Conservation (phyloP, 306 rosid species). For the Carpinus viminea region DNA sequence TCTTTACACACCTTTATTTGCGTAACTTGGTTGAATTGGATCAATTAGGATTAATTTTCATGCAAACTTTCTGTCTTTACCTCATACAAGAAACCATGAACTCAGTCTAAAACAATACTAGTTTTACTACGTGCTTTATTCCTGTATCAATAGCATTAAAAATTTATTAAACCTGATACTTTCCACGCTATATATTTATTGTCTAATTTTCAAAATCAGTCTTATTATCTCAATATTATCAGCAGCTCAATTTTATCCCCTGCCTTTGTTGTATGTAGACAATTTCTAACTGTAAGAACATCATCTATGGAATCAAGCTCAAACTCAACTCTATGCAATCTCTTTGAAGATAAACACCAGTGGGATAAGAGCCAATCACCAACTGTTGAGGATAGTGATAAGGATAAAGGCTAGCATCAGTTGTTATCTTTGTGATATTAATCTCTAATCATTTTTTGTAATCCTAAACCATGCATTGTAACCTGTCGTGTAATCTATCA, state of each 20-base stretch:
- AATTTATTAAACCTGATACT: background rate
- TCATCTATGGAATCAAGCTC: too few species aligned
- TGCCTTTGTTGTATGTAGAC: too few species aligned
- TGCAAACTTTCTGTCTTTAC: background rate
- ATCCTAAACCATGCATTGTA: too few species aligned
- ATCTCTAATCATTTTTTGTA: too few species aligned
- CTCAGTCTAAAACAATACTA: background rate
- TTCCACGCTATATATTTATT: background rate
- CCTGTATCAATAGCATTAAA: background rate
- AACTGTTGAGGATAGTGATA: too few species aligned
- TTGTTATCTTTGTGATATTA: too few species aligned
- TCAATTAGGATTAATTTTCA: constrained; percentile 2
- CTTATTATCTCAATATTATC: background rate
- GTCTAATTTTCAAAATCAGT: background rate
- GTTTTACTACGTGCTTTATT: background rate
- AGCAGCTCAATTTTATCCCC: background rate
- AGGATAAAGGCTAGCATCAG: too few species aligned
- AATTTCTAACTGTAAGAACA: too few species aligned
- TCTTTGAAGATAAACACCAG: too few species aligned
- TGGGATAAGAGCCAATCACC: too few species aligned
- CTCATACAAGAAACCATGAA: background rate
- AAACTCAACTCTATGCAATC: too few species aligned
- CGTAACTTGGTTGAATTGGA: background rate
- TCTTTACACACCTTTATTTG: background rate
- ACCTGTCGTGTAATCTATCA: too few species aligned